Percentiles rank a stretch among this genome's conserved stretches.
phyloP scores from a whole-genome alignment of 768 basidiomycete genomes.

The Suillus decipiens region DNA sequence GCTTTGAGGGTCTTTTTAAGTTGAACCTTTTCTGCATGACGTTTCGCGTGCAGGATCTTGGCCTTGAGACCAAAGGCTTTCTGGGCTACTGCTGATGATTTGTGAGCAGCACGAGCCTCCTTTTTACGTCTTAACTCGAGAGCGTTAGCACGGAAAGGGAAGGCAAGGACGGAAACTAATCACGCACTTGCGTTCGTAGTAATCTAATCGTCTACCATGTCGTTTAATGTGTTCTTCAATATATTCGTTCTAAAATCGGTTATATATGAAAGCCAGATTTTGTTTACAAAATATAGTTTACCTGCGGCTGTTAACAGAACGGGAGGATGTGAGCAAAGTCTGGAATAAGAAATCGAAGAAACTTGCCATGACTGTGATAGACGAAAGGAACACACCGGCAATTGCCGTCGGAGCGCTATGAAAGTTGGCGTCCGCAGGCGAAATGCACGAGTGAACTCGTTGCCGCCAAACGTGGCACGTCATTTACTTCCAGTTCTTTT shows the following conservation, averaged over 20 bases:
- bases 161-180: not conserved
- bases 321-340: conserved; percentile 17
- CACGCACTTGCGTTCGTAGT: conserved; percentile 91
- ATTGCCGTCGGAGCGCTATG: conserved; percentile 23
- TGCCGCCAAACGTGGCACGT: conserved; percentile 6
- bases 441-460: conserved; percentile 12
- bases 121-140: conserved; percentile 65
- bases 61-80: conserved; percentile 96
- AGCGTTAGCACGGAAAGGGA: not conserved
- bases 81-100: conserved; percentile 82
- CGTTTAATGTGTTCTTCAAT: conserved; percentile 99
- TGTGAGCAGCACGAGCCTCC: conserved; percentile 76
- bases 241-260: conserved; percentile 82
- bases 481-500: not conserved
- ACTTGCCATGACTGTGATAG: conserved; percentile 29
- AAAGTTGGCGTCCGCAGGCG: not conserved
- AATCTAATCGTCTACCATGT: conserved; percentile 93
- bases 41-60: conserved; percentile 95
- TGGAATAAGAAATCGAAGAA: not conserved
- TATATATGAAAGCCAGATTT: conserved; percentile 11
- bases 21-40: conserved; percentile 96
- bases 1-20: conserved; percentile 99
- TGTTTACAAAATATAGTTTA: conserved; percentile 28
- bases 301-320: conserved; percentile 59
- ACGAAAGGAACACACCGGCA: conserved; percentile 22